Conservation (phyloP, 2,329 filamentous ascomycete species). For the Coleophoma eucalyptorum region DNA sequence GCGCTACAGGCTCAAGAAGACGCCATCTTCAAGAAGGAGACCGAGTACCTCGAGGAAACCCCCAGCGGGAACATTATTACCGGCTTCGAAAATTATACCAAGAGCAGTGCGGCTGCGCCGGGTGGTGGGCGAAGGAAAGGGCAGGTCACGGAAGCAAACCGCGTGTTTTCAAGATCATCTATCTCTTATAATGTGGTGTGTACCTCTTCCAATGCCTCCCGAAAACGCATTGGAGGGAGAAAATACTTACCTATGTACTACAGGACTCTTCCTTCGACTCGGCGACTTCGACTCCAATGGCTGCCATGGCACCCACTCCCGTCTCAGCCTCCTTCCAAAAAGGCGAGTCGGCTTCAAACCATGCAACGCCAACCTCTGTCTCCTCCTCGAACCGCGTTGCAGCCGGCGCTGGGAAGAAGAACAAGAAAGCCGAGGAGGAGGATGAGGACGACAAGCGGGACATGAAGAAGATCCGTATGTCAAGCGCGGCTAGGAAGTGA, state of each 20-base stretch:
- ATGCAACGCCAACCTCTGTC: constrained; percentile 52
- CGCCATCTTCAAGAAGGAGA: constrained; percentile 78
- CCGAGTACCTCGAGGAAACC: constrained; percentile 86
- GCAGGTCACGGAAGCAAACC: constrained; percentile 63
- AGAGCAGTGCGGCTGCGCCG: constrained; percentile 64
- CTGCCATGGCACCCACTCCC: constrained; percentile 49
- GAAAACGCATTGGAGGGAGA: no score
- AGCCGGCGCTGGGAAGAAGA: constrained; percentile 41
- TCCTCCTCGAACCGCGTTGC: constrained; percentile 30
- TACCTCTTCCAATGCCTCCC: constrained; percentile 3
- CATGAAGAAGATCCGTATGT: constrained; percentile 22
- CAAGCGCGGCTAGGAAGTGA: constrained; percentile 14
- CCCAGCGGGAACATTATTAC: constrained; percentile 92
- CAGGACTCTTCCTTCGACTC: constrained; percentile 10
- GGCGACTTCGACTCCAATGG: constrained; percentile 22
- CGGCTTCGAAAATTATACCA: constrained; percentile 98
- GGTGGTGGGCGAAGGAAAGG: constrained; percentile 60
- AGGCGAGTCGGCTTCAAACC: constrained; percentile 38
- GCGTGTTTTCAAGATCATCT: constrained; percentile 69
- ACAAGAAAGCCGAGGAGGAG: constrained; percentile 41
- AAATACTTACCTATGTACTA: no score
- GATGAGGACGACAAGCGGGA: constrained; percentile 35
- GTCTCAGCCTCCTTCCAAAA: constrained; percentile 50
- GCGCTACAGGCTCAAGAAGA: constrained; percentile 55
- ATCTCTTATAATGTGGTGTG: constrained; percentile 44